phyloP scores from a whole-genome alignment of 805 yeast species.

The Kazachstania africana region DNA sequence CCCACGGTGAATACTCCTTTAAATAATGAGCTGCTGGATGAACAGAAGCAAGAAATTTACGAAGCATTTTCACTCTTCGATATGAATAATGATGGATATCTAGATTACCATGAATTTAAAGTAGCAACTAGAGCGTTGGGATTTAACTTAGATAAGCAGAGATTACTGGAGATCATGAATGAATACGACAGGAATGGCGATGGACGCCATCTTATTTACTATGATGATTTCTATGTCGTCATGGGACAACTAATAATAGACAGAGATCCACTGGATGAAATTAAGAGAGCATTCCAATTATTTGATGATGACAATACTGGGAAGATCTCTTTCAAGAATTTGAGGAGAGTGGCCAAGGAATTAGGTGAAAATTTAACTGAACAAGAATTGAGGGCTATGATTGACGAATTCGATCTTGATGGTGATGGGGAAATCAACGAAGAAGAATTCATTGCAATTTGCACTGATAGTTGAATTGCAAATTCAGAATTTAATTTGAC shows the following conservation, averaged over 20 bases:
- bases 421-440: constrained; percentile 92
- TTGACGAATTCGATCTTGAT: constrained; percentile 91
- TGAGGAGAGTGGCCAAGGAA: constrained; percentile 84
- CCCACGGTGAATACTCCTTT: constrained; percentile 2
- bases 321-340: constrained; percentile 65
- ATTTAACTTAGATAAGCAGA: constrained; percentile 67
- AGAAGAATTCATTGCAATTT: constrained; percentile 80
- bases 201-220: constrained; percentile 57
- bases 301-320: constrained; percentile 88
- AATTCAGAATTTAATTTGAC: too few relatives aligned
- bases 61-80: constrained; percentile 91
- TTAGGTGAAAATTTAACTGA: constrained; percentile 86
- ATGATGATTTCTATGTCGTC: constrained; percentile 61
- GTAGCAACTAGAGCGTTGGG: constrained; percentile 93
- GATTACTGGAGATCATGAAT: constrained; percentile 62
- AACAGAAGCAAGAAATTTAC: constrained; percentile 80
- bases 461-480: constrained; percentile 63
- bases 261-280: constrained; percentile 89
- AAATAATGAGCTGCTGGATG: constrained; percentile 57
- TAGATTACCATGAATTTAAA: constrained; percentile 88
- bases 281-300: constrained; percentile 74
- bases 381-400: constrained; percentile 91
- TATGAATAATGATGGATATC: constrained; percentile 78
- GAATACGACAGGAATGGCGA: constrained; percentile 59
- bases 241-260: constrained; percentile 75